Evolutionary conservation across 805 yeast species (phyloP).

Genomic region (Jamesozyma lodderae): DNA sequence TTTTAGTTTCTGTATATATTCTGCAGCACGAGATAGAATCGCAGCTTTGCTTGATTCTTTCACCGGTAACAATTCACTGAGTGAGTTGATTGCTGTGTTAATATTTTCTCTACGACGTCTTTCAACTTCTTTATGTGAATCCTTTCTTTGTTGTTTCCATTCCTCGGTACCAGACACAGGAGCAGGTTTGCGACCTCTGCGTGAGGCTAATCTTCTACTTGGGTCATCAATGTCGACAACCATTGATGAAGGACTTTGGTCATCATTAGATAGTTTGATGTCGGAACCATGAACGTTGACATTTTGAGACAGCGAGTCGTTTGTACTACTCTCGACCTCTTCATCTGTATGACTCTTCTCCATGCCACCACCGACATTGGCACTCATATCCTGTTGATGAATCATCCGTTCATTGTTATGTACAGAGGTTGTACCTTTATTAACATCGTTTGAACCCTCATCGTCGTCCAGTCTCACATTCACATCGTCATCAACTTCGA

Average conservation of each 20-base stretch:
- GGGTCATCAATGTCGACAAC: no score
- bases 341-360: no score
- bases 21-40: conserved; percentile 79
- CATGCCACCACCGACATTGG: no score
- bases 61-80: conserved; percentile 71
- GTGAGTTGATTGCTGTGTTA: conserved; percentile 74
- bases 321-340: no score
- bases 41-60: conserved; percentile 80
- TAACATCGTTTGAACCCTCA: no score
- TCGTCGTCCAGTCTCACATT: no score
- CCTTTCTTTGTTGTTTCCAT: conserved; percentile 50
- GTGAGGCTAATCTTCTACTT: conserved; percentile 3
- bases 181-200: conserved; percentile 25
- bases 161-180: conserved; percentile 25
- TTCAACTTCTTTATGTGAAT: conserved; percentile 93
- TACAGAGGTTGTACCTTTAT: no score
- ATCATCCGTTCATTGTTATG: no score
- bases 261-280: not conserved
- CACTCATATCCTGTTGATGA: no score
- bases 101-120: conserved; percentile 84
- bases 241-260: conserved; percentile 1
- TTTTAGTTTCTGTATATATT: conserved; percentile 79
- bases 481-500: not conserved
- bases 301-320: no score
- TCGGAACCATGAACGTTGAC: no score